Base-by-base conservation (phyloP, 306 rosid species). In the Elaeagnus macrophylla region DNA sequence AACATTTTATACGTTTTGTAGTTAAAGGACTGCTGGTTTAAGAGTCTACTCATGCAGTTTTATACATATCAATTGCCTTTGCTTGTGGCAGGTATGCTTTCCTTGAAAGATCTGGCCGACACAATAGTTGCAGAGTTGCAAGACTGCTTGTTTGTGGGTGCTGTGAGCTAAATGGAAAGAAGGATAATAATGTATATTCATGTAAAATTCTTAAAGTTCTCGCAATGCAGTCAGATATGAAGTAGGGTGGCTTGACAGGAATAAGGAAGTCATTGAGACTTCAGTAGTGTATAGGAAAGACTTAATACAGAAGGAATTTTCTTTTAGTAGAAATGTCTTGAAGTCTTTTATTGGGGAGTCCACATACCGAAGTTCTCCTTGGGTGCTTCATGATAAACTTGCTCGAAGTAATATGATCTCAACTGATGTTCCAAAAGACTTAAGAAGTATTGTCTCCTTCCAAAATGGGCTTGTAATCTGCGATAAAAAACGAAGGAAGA, bases 281-380 rank as follows among this genome's bases (percentile, higher is more conserved):
- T 67, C 80, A 11, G 61, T 75, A 19, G 54, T 86, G 9, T 55
- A 37, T 12, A 64, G 66, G 9, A 83, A 78, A 67, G 83, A 76
- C 66, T 64, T 91, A 72, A 71, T 80, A 63, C 83, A 72, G 68
- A 91, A 82, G 84, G 86, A 91, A 74, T 81, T 60, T 0, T 86
- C 79, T 38, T 78, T 91, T 72, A 91, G 95, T 75, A 80, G 95
- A 67, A 78, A 68, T 59, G 57, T 80, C 51, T 72, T 82, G 38
- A 91, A 84, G 74, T 84, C 95, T 53, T 91, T 91, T 62, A 82
- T 91, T 69, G 89, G 97, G 73, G 93, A 87, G 67, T 91, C 95
- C 53, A 91, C 97, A 1, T 84, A 78, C 60, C 84, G 93, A 59
- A 84, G 80, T 75, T 85, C 77, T 60, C 97, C 97, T 12, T 91